Evolutionary conservation across 2,329 filamentous ascomycete species (phyloP).

Genomic region (Cercospora janseana): DNA sequence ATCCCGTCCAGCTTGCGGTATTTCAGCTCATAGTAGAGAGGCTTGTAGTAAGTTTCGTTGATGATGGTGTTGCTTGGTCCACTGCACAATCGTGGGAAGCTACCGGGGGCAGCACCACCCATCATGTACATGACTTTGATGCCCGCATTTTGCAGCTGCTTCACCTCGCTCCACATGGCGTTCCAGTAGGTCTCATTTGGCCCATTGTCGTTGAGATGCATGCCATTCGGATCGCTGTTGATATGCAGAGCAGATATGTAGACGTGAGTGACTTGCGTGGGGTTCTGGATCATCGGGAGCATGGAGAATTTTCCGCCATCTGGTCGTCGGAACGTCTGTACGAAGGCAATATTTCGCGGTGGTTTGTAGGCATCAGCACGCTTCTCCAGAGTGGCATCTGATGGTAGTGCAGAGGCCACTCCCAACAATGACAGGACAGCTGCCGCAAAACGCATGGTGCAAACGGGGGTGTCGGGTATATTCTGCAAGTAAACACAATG

Average conservation of each 20-base stretch:
- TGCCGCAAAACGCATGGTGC: not conserved
- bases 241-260: slow-evolving; percentile 34
- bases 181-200: slow-evolving; percentile 28
- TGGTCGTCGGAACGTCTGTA: slow-evolving; percentile 32
- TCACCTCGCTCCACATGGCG: slow-evolving; percentile 30
- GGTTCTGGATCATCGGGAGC: slow-evolving; percentile 29
- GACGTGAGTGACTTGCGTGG: slow-evolving; percentile 33
- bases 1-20: slow-evolving; percentile 31
- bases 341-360: slow-evolving; percentile 28
- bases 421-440: slow-evolving; percentile 10
- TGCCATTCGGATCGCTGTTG: slow-evolving; percentile 29
- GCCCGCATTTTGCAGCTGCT: slow-evolving; percentile 28
- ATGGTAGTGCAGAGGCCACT: slow-evolving; percentile 3
- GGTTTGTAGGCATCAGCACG: slow-evolving; percentile 22
- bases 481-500: too few species aligned
- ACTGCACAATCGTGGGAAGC: slow-evolving; percentile 30
- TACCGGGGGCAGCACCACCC: slow-evolving; percentile 32
- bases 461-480: too few species aligned
- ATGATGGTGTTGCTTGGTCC: slow-evolving; percentile 13
- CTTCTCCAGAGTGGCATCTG: slow-evolving; percentile 5
- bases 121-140: slow-evolving; percentile 34
- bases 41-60: slow-evolving; percentile 31
- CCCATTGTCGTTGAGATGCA: slow-evolving; percentile 33
- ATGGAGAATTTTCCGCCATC: slow-evolving; percentile 30
- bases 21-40: slow-evolving; percentile 29